Base-by-base conservation (phyloP, 2,329 filamentous ascomycete genomes). In the Calycina marina region DNA sequence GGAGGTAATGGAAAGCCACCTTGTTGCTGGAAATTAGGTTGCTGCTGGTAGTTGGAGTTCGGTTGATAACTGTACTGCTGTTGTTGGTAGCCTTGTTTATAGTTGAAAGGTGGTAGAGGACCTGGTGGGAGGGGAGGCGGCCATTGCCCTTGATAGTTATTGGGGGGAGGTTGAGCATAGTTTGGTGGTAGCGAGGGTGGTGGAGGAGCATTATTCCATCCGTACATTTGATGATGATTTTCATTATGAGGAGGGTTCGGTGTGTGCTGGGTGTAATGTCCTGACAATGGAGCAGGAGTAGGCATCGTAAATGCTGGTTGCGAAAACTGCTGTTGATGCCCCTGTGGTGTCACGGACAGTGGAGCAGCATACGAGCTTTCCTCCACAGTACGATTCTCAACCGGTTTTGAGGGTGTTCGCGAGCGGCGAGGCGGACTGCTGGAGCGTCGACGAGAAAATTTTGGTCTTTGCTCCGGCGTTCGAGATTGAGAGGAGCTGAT, bases 401-500 rank as follows among this genome's bases (percentile, higher is more conserved):
- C n/a, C n/a, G n/a, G n/a, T n/a, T n/a, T n/a, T n/a, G n/a, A n/a
- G n/a, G n/a, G n/a, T n/a, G n/a, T n/a, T n/a, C n/a, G n/a, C n/a
- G n/a, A n/a, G n/a, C n/a, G n/a, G n/a, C n/a, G n/a, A n/a, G n/a
- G n/a, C n/a, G n/a, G 35, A 27, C 39, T 38, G 20, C 38, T 24
- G 6, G 15, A 32, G 24, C 32, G 20, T 24, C 26, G 20, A 14
- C 36, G 31, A 3, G 18, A 6, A 16, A 39, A 39, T 26, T 30
- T 27, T 18, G 36, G 38, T 14, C 33, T 32, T 8, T 20, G 34
- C n/a, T 37, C 38, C 13, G 46, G 41, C 3, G 46, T 46, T 10
- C 37, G 39, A 10, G 48, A 51, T 4, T 45, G 41, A 27, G 50
- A 52, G 11, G 46, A 48, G 31, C 40, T 49, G 31, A 51, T 51